phyloP scores from a whole-genome alignment of 352 stramenopile genomes.

The Phytophthora multivora region DNA sequence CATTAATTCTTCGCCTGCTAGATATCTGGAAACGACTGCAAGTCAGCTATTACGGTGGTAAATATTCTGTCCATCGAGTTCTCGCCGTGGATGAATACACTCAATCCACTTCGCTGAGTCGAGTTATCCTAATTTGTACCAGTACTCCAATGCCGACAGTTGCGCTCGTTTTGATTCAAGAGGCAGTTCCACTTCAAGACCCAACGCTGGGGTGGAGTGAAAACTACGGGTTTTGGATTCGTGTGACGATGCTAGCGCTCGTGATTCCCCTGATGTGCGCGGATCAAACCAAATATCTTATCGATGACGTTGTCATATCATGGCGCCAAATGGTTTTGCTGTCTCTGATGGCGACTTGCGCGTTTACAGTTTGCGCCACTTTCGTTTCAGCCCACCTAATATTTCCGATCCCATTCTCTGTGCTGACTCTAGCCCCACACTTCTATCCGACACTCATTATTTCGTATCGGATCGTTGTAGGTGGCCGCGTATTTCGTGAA shows the following conservation, averaged over 20 bases:
- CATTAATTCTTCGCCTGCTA: background rate
- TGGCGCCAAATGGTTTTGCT: slow-evolving; percentile 5
- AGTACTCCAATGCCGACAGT: slow-evolving; percentile 15
- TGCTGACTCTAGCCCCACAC: slow-evolving; percentile 11
- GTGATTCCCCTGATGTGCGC: slow-evolving; percentile 1
- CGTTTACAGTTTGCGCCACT: background rate
- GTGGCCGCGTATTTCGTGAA: slow-evolving; percentile 4
- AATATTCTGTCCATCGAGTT: slow-evolving; percentile 31
- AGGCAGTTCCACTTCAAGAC: slow-evolving; percentile 28
- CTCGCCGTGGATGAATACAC: slow-evolving; percentile 21
- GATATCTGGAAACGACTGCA: slow-evolving; percentile 14
- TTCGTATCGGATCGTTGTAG: slow-evolving; percentile 20
- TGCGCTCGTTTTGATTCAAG: slow-evolving; percentile 11
- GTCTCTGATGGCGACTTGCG: background rate
- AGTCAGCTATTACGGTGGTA: slow-evolving; percentile 25
- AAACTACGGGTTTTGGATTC: slow-evolving; percentile 31
- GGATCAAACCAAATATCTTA: slow-evolving; percentile 1
- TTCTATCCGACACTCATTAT: slow-evolving; percentile 22
- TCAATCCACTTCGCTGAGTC: background rate
- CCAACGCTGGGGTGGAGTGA: slow-evolving; percentile 8
- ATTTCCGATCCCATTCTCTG: slow-evolving; percentile 27
- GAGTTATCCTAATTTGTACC: slow-evolving; percentile 2
- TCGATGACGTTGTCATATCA: slow-evolving; percentile 5
- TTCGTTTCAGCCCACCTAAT: slow-evolving; percentile 6
- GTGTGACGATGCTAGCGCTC: background rate